These are phyloP conservation scores for Coffea canephora DNA, from an alignment of 257 asterid genomes.

Conservation along the genomic window DNA sequence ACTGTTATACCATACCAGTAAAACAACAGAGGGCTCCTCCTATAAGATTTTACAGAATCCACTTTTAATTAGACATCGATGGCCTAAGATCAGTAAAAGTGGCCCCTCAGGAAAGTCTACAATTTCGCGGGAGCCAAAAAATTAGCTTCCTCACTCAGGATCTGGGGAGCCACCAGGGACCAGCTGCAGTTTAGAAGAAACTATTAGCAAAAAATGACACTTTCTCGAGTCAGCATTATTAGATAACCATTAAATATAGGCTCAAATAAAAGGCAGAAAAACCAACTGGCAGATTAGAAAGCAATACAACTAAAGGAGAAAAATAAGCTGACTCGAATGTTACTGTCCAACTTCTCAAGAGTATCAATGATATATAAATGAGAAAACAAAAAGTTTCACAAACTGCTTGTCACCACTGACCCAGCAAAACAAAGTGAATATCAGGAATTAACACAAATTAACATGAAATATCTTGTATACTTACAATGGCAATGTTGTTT, in stretches of 20 bases:
- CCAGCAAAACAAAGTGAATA: neutral
- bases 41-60: slow-evolving; percentile 6
- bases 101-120: slow-evolving; percentile 11
- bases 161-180: slow-evolving; percentile 57
- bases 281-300: neutral
- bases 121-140: neutral
- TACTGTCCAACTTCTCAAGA: neutral
- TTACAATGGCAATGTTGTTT: slow-evolving; percentile 93
- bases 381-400: neutral
- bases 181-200: slow-evolving; percentile 30
- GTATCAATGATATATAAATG: neutral
- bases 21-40: neutral
- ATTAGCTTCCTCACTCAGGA: slow-evolving; percentile 24
- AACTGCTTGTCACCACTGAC: neutral
- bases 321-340: neutral
- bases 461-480: slow-evolving; percentile 22
- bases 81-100: slow-evolving; percentile 1
- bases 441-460: neutral
- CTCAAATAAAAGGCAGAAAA: neutral
- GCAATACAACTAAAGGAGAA: neutral
- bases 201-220: neutral
- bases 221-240: neutral
- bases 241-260: neutral
- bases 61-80: neutral
- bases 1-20: neutral